Base-by-base conservation (phyloP, 2,329 filamentous ascomycete genomes). In the Plenodomus lindquistii region DNA sequence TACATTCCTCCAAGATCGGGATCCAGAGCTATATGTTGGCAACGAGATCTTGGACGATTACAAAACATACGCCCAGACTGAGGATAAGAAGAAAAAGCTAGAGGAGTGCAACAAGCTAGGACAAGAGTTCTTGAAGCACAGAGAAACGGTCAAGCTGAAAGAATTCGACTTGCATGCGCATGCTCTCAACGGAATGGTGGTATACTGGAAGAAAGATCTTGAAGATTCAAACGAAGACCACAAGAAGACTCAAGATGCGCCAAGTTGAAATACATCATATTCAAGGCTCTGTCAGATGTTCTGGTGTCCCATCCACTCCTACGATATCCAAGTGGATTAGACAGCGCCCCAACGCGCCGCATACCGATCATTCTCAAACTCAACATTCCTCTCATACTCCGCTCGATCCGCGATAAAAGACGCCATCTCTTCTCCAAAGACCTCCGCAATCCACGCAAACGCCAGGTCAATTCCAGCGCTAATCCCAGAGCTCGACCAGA, bases 401-500 rank as follows among this genome's bases (percentile, higher is more conserved):
- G 82, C 78, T 22, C 57, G 63, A 42, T 77, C 70, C 2, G 82
- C 81, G 22, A 85, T 67, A 1, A 59, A 59, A 19, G 70, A 63
- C 1, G 83, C 82, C 13, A 75, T 65, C 1, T 77, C 76, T 37
- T 78, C 74, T 0, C 84, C 83, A 66, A 79, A 86, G 3, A 81
- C 69, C 24, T 76, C 69, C 29, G 63, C 75, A 16, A 86, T 74
- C 69, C 81, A 86, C 1, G 81, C 83, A 62, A 84, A 75, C 37
- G 77, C 81, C 50, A 81, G 72, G 72, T 87, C 85, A 38, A 85
- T 85, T 0, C 85, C 85, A 1, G 85, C 84, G 42, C 78, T 79
- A 5, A 87, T 78, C 0, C 86, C 85, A 0, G 83, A 85, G 2
- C 81, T 82, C 3, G 81, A 83, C 85, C 85, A 89, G 7, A 87